phyloP scores from a whole-genome alignment of 805 yeast species.

The Hanseniaspora thailandica region DNA sequence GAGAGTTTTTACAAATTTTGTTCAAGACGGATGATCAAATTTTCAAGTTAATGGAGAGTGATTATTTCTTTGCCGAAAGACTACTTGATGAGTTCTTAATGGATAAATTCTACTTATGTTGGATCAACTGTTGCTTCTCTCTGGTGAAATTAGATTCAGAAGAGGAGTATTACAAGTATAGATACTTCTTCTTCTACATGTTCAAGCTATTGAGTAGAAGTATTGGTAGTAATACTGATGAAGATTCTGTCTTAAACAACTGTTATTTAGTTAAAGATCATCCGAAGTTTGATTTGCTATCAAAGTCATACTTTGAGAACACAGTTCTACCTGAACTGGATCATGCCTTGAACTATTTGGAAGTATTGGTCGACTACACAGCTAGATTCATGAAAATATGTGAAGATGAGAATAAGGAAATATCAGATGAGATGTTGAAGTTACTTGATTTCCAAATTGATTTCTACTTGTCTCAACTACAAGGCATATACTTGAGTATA shows the following conservation, averaged over 20 bases:
- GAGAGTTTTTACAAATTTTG: constrained; percentile 9
- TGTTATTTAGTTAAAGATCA: constrained; percentile 9
- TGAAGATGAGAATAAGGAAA: neutral
- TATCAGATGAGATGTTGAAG: neutral
- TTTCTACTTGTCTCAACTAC: constrained; percentile 8
- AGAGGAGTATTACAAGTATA: constrained; percentile 1
- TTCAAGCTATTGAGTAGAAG: constrained; percentile 11
- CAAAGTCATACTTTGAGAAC: constrained; percentile 8
- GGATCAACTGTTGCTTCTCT: constrained; percentile 13
- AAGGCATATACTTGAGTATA: constrained; percentile 4
- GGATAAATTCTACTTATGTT: constrained; percentile 14
- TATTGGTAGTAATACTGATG: neutral
- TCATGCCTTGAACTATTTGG: constrained; percentile 10
- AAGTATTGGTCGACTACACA: constrained; percentile 5
- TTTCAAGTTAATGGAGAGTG: constrained; percentile 5
- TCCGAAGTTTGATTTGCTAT: neutral
- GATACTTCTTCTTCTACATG: constrained; percentile 11
- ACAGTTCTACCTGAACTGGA: constrained; percentile 11
- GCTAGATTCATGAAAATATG: neutral
- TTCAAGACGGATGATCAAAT: constrained; percentile 8
- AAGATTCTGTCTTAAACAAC: neutral
- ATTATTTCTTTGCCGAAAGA: constrained; percentile 13
- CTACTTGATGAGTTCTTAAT: constrained; percentile 8
- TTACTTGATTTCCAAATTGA: constrained; percentile 5
- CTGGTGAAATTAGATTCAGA: neutral